Conservation (phyloP, 345 rosid species). For the Carallia brachiata region DNA sequence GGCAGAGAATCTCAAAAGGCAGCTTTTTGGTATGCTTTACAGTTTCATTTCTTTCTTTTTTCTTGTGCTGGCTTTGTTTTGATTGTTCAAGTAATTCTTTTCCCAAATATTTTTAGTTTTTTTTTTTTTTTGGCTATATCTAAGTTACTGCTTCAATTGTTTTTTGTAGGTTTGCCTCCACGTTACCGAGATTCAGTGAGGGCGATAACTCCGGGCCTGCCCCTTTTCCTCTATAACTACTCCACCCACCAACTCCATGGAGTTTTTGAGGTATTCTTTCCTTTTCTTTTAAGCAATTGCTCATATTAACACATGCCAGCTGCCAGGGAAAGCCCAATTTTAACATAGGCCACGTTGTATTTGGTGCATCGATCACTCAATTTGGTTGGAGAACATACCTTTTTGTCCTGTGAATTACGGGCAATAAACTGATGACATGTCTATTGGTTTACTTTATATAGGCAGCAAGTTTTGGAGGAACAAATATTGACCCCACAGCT, state of each 20-base stretch:
- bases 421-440: not conserved
- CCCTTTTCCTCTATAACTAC: conserved; percentile 96
- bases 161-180: conserved; percentile 69
- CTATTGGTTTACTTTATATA: conserved; percentile 13
- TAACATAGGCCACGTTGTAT: not conserved
- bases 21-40: conserved; percentile 73
- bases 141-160: not conserved
- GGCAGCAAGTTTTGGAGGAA: conserved; percentile 98
- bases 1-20: conserved; percentile 85
- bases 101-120: not conserved
- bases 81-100: not conserved
- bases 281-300: not conserved
- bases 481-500: conserved; percentile 88
- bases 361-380: not conserved
- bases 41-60: not conserved
- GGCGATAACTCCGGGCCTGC: conserved; percentile 96
- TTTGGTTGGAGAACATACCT: not conserved
- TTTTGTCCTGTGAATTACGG: not conserved
- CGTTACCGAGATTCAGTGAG: conserved; percentile 94
- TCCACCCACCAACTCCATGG: conserved; percentile 99
- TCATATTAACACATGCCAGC: not conserved
- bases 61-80: too few species aligned
- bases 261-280: conserved; percentile 62
- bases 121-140: not conserved
- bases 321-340: not conserved